These are phyloP conservation scores for Leishmania martiniquensis DNA, from an alignment of 208 protist genomes.

Conservation along the genomic window DNA sequence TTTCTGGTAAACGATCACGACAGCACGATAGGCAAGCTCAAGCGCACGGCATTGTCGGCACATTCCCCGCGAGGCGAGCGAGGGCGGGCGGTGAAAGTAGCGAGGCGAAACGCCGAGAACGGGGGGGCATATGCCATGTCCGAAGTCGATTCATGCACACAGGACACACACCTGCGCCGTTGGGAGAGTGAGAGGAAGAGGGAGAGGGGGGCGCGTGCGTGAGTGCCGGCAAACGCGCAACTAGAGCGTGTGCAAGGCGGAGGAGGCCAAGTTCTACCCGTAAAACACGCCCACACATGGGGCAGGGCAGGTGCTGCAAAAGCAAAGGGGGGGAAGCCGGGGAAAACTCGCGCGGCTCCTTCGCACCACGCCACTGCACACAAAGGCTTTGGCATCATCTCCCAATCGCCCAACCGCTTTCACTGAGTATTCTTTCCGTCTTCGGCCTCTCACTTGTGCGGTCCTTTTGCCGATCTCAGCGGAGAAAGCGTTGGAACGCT, in stretches of 20 bases:
- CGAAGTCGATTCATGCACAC: too few relatives aligned
- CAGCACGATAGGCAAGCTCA: too few relatives aligned
- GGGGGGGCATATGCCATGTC: too few relatives aligned
- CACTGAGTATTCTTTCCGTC: neutral
- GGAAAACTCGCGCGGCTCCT: neutral
- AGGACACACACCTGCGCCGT: neutral
- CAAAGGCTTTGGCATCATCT: neutral
- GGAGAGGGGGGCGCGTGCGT: neutral
- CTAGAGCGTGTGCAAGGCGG: neutral
- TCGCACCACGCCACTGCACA: neutral
- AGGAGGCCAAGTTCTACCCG: neutral
- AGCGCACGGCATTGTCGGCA: too few relatives aligned
- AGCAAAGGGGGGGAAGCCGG: neutral
- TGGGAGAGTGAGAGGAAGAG: neutral
- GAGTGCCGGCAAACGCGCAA: neutral
- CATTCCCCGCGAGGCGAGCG: too few relatives aligned
- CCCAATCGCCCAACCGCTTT: neutral
- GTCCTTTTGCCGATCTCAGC: neutral
- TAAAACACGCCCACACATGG: neutral
- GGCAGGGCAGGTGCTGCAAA: neutral
- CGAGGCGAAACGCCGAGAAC: too few relatives aligned
- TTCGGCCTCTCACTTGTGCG: neutral
- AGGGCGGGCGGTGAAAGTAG: too few relatives aligned
- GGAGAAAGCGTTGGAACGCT: constrained; percentile 47
- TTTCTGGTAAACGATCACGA: too few relatives aligned